Percentiles rank a stretch among this genome's conserved stretches.
phyloP scores from a whole-genome alignment of 2,329 filamentous ascomycete genomes.

The Alternaria sp. region DNA sequence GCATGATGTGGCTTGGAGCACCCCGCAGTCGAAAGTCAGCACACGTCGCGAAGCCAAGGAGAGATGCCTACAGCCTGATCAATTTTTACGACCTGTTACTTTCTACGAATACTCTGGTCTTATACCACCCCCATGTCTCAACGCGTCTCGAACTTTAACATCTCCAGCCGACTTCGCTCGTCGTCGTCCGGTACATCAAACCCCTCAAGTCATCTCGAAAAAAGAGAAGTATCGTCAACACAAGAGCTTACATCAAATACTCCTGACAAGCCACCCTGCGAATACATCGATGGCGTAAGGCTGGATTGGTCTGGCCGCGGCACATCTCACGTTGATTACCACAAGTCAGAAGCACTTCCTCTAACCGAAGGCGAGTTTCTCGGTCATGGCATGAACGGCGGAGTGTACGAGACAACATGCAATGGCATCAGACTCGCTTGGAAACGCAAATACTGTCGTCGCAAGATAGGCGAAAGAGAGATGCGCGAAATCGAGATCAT shows the following conservation, averaged over 20 bases:
- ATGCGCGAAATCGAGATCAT: neutral
- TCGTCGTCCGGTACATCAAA: no score
- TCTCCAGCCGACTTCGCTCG: accelerated
- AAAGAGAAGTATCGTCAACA: no score
- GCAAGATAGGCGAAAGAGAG: neutral
- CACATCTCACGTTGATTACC: neutral
- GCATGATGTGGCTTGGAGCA: neutral
- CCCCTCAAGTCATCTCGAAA: no score
- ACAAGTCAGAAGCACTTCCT: neutral
- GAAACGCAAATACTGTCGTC: neutral
- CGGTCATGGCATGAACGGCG: neutral
- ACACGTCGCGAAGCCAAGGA: neutral
- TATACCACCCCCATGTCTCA: neutral
- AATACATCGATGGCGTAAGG: neutral
- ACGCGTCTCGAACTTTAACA: no score
- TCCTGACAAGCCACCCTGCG: neutral
- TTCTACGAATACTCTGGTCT: no score
- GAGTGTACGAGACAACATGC: accelerated
- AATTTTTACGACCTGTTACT: neutral
- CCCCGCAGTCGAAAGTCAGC: neutral
- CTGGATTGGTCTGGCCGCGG: neutral
- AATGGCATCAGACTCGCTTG: neutral
- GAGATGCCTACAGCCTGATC: neutral
- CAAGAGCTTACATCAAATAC: no score
- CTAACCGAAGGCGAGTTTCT: neutral